Evolutionary conservation across 2,329 filamentous ascomycete species (phyloP).

Genomic region (Aspergillus unguis): DNA sequence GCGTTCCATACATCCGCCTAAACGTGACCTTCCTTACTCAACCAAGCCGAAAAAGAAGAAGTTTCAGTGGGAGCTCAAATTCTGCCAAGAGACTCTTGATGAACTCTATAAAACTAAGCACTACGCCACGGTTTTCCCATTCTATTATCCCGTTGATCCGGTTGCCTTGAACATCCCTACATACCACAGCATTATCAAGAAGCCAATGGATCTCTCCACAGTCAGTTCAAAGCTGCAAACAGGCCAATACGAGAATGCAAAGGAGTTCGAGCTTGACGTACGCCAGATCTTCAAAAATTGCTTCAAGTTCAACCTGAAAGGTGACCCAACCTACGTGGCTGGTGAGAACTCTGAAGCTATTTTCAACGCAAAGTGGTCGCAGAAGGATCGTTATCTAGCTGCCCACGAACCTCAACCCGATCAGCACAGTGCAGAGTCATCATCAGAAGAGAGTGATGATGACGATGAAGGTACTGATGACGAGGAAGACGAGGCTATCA

Average conservation of each 20-base stretch:
- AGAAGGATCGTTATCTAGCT: slow-evolving; percentile 77
- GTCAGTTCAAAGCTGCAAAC: slow-evolving; percentile 71
- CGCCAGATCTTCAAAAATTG: slow-evolving; percentile 85
- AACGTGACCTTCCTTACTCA: slow-evolving; percentile 87
- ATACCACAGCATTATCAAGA: slow-evolving; percentile 92
- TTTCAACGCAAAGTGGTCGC: slow-evolving; percentile 71
- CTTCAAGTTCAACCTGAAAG: slow-evolving; percentile 82
- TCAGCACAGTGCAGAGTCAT: slow-evolving; percentile 61
- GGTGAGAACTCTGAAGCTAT: slow-evolving; percentile 71
- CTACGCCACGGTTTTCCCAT: slow-evolving; percentile 64
- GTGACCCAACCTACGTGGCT: slow-evolving; percentile 68
- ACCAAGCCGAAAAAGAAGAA: slow-evolving; percentile 89
- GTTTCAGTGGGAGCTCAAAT: slow-evolving; percentile 81
- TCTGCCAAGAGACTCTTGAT: slow-evolving; percentile 76
- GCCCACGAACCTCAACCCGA: slow-evolving; percentile 67
- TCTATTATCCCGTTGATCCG: slow-evolving; percentile 82
- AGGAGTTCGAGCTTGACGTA: slow-evolving; percentile 82
- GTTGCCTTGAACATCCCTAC: slow-evolving; percentile 90
- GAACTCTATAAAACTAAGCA: slow-evolving; percentile 76
- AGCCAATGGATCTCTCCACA: slow-evolving; percentile 92
- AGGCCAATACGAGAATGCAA: slow-evolving; percentile 75
- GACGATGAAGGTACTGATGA: slow-evolving; percentile 67
- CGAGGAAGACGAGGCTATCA: slow-evolving; percentile 59
- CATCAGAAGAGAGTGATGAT: slow-evolving; percentile 69
- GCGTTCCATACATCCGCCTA: slow-evolving; percentile 87